Evolutionary conservation across 2,329 filamentous ascomycete genomes (phyloP), one percentile per base, ranked within the genome.

Genomic region (Colletotrichum brevisporum): DNA sequence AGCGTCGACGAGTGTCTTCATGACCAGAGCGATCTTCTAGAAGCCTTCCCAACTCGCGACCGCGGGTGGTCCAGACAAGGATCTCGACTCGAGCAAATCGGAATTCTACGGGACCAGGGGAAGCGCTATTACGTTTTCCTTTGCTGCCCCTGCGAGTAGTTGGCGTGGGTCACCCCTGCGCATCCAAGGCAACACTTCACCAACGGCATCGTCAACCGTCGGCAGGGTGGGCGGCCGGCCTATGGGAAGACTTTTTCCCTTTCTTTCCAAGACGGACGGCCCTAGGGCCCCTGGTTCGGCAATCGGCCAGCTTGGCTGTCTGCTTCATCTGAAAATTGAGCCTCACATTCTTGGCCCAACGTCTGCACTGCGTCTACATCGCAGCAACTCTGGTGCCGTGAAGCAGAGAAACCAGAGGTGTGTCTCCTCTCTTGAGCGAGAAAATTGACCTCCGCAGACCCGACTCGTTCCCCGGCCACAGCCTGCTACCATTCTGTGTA

Each of bases 291-390:
- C 66, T 60, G 52, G 66, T 27, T 52, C 66, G 66, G 66, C 55
- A 69, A 60, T 69, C 55, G 54, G 26, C 26, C 27, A 53, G 18
- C 61, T 68, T 69, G 66, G 65, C 65, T 59, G 39, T 52, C 13
- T 27, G 52, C 27, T 26, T 43, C 54, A 31, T 54, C 36, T 55
- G 48, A 45, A 13, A 39, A 55, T 65, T 68, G 66, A 69, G 66
- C 66, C 66, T 55, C 66, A 69, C 26, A 16, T 21, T 55, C 66
- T 69, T 69, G 66, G 62, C 66, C 43, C 62, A 69, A 69, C 62
- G 66, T 69, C 66, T 21, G 47, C 31, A 36, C 31, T 36, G 10
- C 31, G 31, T 10, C 31, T 36, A 36, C 31, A 36, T 36, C 31
- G 31, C 10, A 36, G 31, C 31, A 36, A 36, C 31, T 36, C 31